A percentile compares a stretch with the other conserved stretches of the same genome.
Conservation (phyloP, 1,139 yeast genomes). For the Yamadazyma spencermartinsiae region DNA sequence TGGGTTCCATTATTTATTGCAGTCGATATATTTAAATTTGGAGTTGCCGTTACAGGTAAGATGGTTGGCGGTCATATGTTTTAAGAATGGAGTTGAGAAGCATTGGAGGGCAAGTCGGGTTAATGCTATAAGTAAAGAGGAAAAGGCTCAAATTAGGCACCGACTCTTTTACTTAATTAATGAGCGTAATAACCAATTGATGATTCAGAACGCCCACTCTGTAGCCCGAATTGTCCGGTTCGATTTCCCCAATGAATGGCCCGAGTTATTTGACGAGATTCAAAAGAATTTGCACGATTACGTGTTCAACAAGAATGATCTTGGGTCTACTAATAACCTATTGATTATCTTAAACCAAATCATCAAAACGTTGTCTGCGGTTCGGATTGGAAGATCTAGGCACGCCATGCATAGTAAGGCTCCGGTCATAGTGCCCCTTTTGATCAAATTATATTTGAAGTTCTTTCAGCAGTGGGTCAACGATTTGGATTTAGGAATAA, state of each 20-base stretch:
- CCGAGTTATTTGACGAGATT: conserved; percentile 67
- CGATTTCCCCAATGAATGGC: conserved; percentile 91
- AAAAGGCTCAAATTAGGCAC: conserved; percentile 61
- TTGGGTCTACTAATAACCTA: conserved; percentile 58
- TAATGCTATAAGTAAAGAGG: conserved; percentile 61
- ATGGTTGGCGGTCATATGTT: conserved; percentile 84
- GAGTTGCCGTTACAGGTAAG: conserved; percentile 63
- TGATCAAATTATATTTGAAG: conserved; percentile 58
- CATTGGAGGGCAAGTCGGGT: conserved; percentile 75
- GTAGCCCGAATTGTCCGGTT: conserved; percentile 73
- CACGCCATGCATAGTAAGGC: conserved; percentile 75
- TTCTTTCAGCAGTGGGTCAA: conserved; percentile 66
- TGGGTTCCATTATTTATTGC: conserved; percentile 61
- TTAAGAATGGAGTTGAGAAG: conserved; percentile 83
- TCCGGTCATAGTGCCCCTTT: conserved; percentile 57
- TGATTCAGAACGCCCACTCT: conserved; percentile 83
- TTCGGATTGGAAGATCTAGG: conserved; percentile 80
- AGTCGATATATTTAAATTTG: conserved; percentile 60
- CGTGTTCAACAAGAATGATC: conserved; percentile 49
- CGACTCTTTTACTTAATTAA: conserved; percentile 59
- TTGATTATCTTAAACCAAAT: conserved; percentile 73
- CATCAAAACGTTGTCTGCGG: conserved; percentile 69
- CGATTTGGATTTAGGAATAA: conserved; percentile 41
- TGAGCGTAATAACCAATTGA: conserved; percentile 72
- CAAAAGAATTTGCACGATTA: conserved; percentile 36